Conservation (phyloP, 2,329 filamentous ascomycete genomes). For the Hymenoscyphus fraxineus region DNA sequence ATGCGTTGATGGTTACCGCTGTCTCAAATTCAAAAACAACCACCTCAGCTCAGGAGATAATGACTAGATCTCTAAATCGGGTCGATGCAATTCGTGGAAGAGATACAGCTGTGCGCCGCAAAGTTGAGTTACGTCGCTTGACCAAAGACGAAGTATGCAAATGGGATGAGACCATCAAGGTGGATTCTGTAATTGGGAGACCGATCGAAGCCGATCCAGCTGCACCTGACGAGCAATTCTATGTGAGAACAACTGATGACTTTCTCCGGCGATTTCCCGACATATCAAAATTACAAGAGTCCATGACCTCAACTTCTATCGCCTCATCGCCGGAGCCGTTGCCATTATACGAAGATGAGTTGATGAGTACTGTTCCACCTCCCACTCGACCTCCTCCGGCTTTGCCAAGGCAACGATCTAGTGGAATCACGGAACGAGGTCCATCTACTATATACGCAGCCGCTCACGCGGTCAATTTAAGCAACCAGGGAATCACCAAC, state of each 20-base stretch:
- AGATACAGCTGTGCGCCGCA: slow-evolving; percentile 31
- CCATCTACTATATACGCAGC: slow-evolving; percentile 30
- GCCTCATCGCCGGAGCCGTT: slow-evolving; percentile 12
- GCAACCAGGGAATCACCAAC: slow-evolving; percentile 35
- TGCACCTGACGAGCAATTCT: slow-evolving; percentile 47
- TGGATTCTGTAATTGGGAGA: slow-evolving; percentile 47
- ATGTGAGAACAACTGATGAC: slow-evolving; percentile 72
- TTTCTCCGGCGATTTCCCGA: slow-evolving; percentile 81
- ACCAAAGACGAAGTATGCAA: slow-evolving; percentile 75
- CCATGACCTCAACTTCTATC: slow-evolving; percentile 46
- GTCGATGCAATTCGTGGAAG: slow-evolving; percentile 43
- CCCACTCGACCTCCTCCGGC: slow-evolving; percentile 48
- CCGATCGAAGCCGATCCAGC: slow-evolving; percentile 41
- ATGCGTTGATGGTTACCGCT: slow-evolving; percentile 48
- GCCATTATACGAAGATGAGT: slow-evolving; percentile 28
- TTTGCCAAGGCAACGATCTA: slow-evolving; percentile 66
- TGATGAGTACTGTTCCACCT: slow-evolving; percentile 33
- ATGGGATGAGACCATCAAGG: slow-evolving; percentile 74
- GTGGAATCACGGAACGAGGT: slow-evolving; percentile 65
- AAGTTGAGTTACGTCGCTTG: slow-evolving; percentile 60
- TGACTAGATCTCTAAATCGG: slow-evolving; percentile 37
- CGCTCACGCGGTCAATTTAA: slow-evolving; percentile 38
- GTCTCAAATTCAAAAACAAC: slow-evolving; percentile 41
- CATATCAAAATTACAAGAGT: slow-evolving; percentile 57
- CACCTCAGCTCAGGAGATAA: slow-evolving; percentile 31